Conservation (phyloP, 148 eudicot species). For the Camellia lanceoleosa region DNA sequence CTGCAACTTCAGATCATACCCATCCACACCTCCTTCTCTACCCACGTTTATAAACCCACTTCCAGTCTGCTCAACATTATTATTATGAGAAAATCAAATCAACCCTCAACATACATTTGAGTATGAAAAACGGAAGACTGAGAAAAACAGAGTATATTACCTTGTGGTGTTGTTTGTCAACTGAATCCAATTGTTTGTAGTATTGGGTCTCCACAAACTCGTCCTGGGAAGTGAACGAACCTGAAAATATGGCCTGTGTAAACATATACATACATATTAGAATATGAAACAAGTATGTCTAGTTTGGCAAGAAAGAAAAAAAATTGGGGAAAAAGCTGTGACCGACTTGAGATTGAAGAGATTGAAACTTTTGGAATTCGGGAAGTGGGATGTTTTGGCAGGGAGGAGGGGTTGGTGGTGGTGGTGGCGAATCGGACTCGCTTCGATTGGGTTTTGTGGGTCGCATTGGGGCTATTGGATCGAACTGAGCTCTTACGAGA, state of each 20-base stretch:
- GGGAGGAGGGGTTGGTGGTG: conserved; percentile 13
- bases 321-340: neutral
- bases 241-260: conserved; percentile 29
- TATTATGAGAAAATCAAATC: neutral
- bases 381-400: conserved; percentile 26
- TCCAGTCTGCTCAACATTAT: conserved; percentile 45
- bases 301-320: neutral
- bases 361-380: conserved; percentile 52
- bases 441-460: conserved; percentile 62
- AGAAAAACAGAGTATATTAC: conserved; percentile 22
- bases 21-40: conserved; percentile 25
- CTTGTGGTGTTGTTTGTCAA: conserved; percentile 71
- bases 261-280: neutral
- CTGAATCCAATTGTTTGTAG: conserved; percentile 48
- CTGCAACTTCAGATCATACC: conserved; percentile 18
- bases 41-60: conserved; percentile 58
- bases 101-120: neutral
- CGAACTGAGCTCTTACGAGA: conserved; percentile 42
- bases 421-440: conserved; percentile 42
- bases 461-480: conserved; percentile 50
- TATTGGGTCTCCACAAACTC: conserved; percentile 72
- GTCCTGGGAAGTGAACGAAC: conserved; percentile 25
- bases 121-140: neutral
- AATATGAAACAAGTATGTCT: neutral
- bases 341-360: conserved; percentile 45